Base-by-base conservation (phyloP, 306 rosid genomes). In the Glycyrrhiza uralensis region DNA sequence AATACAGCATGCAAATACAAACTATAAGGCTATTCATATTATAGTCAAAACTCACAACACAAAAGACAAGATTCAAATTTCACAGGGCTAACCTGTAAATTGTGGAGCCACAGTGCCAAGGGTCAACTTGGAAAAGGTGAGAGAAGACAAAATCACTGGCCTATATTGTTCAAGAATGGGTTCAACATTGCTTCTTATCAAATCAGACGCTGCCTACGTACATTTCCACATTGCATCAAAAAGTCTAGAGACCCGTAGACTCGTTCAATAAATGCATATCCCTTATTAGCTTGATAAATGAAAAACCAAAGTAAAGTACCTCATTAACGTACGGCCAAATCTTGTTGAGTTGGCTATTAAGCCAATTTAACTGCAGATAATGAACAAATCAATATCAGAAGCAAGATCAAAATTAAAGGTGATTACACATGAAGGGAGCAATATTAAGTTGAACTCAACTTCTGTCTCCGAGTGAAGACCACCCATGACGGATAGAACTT, bases 101-200 rank as follows among this genome's bases (percentile, higher is more conserved):
- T 86, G 91, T 17, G 98, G 98, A 69, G 98, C 95, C 70, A 94
- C 96, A 28, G 85, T 86, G 33, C 98, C 98, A 24, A 94, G 96
- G 47, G 98, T 94, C 69, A 94, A 78, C 80, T 54, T 87, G 62
- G 98, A 87, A 89, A 94, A 91, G 38, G 84, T 89, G 72, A 94
- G 87, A 41, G 98, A 83, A 35, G 89, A 76, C 74, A 94, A 80
- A 50, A 86, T 7, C 22, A 46, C 32, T 7, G 98, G 96, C 66
- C 82, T 84, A 67, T 91, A 87, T 65, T 89, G 90, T 87, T 91
- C 94, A 47, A 94, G 92, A 77, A 85, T 68, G 4, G 95, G 91
- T 77, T 91, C 98, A 81, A 91, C 87, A 29, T 13, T 91, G 78
- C 19, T 81, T 77, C 52, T 89, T 80, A 94, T 86, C 84, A 94